Base-by-base conservation (phyloP, 306 rosid species). In the Vicia villosa region DNA sequence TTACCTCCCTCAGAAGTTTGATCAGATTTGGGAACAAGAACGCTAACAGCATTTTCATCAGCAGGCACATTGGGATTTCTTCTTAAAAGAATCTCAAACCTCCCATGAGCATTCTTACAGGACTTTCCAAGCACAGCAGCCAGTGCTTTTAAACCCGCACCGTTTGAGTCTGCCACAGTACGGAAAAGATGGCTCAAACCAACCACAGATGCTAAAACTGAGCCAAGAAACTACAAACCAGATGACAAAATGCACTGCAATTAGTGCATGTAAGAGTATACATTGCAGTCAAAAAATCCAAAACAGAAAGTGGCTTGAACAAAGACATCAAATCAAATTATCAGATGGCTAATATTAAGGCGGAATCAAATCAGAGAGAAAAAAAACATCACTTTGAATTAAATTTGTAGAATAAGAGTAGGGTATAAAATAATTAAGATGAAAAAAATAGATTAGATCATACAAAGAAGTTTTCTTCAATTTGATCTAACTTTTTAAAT, bases 101-200 rank as follows among this genome's bases (percentile, higher is more conserved):
- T 75, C 34, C 79, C 85, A 59, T 74, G 42, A 24, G 79, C 72
- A 54, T 71, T 77, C 55, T 66, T 81, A 71, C 83, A 78, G 2
- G 86, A 80, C 63, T 82, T 82, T 59, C 83, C 51, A 2, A 90
- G 86, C 72, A 82, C 79, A 72, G 81, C 71, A 69, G 96, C 91
- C 80, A 90, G 65, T 78, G 80, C 69, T 77, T 80, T 87, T 66
- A 90, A 78, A 59, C 74, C 84, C 70, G 69, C 80, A 67, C 86
- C 81, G 21, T 80, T 85, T 73, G 91, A 79, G 79, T 89, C 96
- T 66, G 73, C 79, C 40, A 72, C 87, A 45, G 73, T 52, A 70
- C 63, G 83, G 65, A 87, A 89, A 79, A 87, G 84, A 68, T 90
- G 80, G 83, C 96, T 87, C 64, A 90, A 66, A 79, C 96, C 96